phyloP scores from a whole-genome alignment of 306 rosid genomes.

The Dalbergia oliveri region DNA sequence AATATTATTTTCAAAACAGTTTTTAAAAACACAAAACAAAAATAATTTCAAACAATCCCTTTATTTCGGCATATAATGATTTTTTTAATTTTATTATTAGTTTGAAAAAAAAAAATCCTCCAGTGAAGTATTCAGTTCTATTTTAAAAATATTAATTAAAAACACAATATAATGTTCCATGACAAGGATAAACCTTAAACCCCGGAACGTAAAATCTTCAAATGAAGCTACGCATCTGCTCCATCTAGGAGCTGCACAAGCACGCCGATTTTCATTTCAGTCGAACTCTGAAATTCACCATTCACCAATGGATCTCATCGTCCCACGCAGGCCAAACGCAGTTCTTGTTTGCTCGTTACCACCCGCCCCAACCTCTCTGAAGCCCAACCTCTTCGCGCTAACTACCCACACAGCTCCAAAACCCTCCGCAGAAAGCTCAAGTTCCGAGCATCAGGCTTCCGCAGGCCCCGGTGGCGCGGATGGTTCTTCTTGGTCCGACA shows the following conservation, averaged over 20 bases:
- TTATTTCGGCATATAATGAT: no score
- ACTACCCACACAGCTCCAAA: conserved; percentile 39
- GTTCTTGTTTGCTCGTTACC: conserved; percentile 58
- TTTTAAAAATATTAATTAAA: no score
- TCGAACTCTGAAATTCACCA: conserved; percentile 1
- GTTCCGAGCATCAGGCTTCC: conserved; percentile 69
- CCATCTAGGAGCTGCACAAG: not conserved
- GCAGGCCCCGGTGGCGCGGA: conserved; percentile 59
- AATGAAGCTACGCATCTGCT: not conserved
- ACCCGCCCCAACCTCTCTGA: conserved; percentile 46
- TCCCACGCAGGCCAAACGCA: conserved; percentile 58
- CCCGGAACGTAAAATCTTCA: not conserved
- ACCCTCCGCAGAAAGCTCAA: conserved; percentile 50
- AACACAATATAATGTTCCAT: no score
- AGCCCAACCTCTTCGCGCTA: conserved; percentile 50
- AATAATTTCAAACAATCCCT: no score
- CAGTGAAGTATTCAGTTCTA: no score
- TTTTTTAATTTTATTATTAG: no score
- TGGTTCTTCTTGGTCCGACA: conserved; percentile 64
- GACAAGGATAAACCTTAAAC: not conserved
- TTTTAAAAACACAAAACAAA: no score
- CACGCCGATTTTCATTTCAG: conserved; percentile 3
- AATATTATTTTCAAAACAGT: no score
- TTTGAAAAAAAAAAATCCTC: no score
- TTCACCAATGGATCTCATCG: conserved; percentile 57